phyloP scores from a whole-genome alignment of 2,329 filamentous ascomycete species.

The Teratosphaeriaceae sp. region DNA sequence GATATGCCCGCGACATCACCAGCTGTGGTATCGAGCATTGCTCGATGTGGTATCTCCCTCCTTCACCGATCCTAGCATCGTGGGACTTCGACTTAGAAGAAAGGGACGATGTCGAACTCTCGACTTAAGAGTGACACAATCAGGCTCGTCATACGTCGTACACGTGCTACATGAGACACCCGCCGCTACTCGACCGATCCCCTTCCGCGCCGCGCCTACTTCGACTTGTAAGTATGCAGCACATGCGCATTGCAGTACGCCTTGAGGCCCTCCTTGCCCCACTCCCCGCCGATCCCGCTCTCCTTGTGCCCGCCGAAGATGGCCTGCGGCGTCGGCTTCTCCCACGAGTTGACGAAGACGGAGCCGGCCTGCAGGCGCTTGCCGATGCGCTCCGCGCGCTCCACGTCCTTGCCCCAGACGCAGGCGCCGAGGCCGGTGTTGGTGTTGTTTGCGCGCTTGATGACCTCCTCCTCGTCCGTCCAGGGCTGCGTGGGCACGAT shows the following conservation, averaged over 20 bases:
- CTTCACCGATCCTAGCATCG: too few relatives aligned
- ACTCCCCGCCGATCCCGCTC: slow-evolving; percentile 24
- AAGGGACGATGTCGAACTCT: too few relatives aligned
- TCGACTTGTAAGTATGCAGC: slow-evolving; percentile 40
- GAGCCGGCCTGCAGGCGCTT: slow-evolving; percentile 46
- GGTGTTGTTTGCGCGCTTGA: slow-evolving; percentile 43
- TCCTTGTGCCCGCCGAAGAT: slow-evolving; percentile 73
- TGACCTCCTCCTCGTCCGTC: slow-evolving; percentile 41
- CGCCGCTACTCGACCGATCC: background rate
- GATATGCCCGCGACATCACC: too few relatives aligned
- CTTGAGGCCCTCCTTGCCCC: slow-evolving; percentile 36
- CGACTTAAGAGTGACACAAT: too few relatives aligned
- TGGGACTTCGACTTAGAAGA: too few relatives aligned
- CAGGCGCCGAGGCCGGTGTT: slow-evolving; percentile 48
- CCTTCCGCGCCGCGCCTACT: slow-evolving; percentile 4
- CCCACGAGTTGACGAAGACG: slow-evolving; percentile 50
- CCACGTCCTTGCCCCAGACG: slow-evolving; percentile 46
- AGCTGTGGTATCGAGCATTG: too few relatives aligned
- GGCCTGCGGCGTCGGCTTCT: slow-evolving; percentile 41
- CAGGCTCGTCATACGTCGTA: background rate
- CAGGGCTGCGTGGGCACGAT: slow-evolving; percentile 43
- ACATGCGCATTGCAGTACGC: slow-evolving; percentile 43
- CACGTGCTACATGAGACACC: too few relatives aligned
- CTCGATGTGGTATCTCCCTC: too few relatives aligned
- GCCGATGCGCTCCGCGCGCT: slow-evolving; percentile 42